Evolutionary conservation across 768 basidiomycete genomes (phyloP).

Genomic region (Tricholomella constricta): DNA sequence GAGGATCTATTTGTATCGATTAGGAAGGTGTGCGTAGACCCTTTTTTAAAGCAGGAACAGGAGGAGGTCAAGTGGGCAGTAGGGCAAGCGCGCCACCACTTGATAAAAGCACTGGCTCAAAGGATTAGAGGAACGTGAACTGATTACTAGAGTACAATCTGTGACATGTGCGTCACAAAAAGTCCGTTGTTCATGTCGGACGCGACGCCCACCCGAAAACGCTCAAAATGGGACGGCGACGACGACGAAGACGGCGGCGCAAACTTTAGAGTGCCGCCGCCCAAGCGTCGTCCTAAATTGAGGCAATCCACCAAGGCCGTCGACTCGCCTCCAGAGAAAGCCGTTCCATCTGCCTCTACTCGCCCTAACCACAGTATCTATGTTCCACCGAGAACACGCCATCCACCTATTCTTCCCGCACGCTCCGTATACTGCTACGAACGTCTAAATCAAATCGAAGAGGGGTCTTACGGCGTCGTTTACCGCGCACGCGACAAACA

Average conservation of each 20-base stretch:
- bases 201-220: conserved; percentile 63
- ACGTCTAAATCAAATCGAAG: conserved; percentile 95
- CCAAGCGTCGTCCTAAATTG: conserved; percentile 58
- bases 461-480: conserved; percentile 97
- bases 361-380: conserved; percentile 56
- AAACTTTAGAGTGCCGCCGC: conserved; percentile 33
- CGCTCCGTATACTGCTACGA: conserved; percentile 95
- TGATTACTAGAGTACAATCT: not conserved
- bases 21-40: conserved; percentile 65
- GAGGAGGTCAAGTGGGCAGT: conserved; percentile 41
- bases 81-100: conserved; percentile 51
- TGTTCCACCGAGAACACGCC: conserved; percentile 73
- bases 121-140: conserved; percentile 39
- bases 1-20: conserved; percentile 79
- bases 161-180: conserved; percentile 5
- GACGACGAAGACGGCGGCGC: conserved; percentile 35
- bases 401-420: conserved; percentile 82
- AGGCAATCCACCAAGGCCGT: conserved; percentile 32
- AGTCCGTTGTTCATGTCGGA: conserved; percentile 29
- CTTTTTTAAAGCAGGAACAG: conserved; percentile 50
- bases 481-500: conserved; percentile 95
- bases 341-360: conserved; percentile 20
- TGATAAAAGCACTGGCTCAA: conserved; percentile 71
- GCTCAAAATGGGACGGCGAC: conserved; percentile 75
- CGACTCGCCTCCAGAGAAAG: conserved; percentile 15